Evolutionary conservation across 345 rosid species (phyloP).

Genomic region (Clausena lansium): DNA sequence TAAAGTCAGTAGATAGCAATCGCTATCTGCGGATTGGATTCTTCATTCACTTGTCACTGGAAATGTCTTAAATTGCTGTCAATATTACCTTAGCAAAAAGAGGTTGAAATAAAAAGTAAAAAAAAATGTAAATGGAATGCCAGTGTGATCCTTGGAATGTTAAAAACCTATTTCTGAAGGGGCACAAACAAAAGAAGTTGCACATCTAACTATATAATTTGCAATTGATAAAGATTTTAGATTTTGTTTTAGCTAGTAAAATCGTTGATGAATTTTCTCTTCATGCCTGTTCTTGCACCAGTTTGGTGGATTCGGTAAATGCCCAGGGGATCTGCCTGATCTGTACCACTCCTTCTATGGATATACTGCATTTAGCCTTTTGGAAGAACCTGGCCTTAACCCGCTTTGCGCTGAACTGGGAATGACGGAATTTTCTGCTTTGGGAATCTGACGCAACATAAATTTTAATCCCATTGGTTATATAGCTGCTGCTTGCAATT

Average conservation of each 20-base stretch:
- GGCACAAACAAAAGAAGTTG: background rate
- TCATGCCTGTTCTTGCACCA: conserved; percentile 25
- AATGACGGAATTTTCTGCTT: conserved; percentile 42
- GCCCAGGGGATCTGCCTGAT: conserved; percentile 60
- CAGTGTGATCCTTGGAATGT: background rate
- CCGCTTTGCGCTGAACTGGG: conserved; percentile 72
- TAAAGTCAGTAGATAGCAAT: background rate
- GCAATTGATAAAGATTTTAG: background rate
- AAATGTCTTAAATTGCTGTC: background rate
- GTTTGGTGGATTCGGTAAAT: conserved; percentile 89
- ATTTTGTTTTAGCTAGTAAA: background rate
- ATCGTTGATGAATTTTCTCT: background rate
- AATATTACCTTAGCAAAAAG: background rate
- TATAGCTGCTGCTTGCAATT: background rate
- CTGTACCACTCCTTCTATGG: conserved; percentile 87
- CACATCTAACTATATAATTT: background rate
- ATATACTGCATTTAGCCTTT: conserved; percentile 73
- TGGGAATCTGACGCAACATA: conserved; percentile 33
- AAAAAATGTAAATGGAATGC: background rate
- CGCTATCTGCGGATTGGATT: background rate
- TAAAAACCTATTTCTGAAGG: background rate
- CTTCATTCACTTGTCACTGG: background rate
- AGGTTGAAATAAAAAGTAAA: background rate
- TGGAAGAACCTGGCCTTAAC: conserved; percentile 69
- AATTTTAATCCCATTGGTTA: background rate